phyloP scores from a whole-genome alignment of 2,329 filamentous ascomycete species.

The Aspergillus felis region DNA sequence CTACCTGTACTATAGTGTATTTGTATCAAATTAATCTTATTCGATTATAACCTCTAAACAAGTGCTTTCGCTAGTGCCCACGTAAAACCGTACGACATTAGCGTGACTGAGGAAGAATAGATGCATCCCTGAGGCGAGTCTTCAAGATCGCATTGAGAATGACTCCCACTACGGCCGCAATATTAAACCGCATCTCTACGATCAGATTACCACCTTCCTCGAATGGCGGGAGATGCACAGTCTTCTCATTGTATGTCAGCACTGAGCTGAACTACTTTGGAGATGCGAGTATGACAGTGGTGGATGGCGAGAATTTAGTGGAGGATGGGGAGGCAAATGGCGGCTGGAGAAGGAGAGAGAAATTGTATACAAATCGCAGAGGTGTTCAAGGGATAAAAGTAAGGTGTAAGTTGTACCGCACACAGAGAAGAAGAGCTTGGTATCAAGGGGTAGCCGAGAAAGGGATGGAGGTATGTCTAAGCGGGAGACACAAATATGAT shows the following conservation, averaged over 20 bases:
- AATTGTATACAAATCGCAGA: not conserved
- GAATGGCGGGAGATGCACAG: slow-evolving; percentile 47
- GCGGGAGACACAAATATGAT: no score
- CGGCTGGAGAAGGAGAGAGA: slow-evolving; percentile 10
- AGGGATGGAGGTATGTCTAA: not conserved
- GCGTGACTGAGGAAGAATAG: no score
- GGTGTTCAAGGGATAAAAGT: not conserved
- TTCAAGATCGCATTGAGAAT: slow-evolving; percentile 19
- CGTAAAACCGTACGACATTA: no score
- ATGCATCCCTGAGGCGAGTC: no score
- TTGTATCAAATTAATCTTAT: not conserved
- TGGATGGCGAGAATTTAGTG: slow-evolving; percentile 39
- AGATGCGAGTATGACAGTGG: slow-evolving; percentile 41
- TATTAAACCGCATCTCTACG: slow-evolving; percentile 28
- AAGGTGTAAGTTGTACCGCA: no score
- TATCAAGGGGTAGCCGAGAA: not conserved
- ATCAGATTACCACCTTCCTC: slow-evolving; percentile 26
- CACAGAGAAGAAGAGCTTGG: no score
- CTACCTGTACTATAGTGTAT: not conserved
- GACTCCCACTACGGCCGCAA: slow-evolving; percentile 27
- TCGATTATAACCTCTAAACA: not conserved
- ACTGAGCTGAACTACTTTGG: slow-evolving; percentile 57
- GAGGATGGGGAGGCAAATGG: slow-evolving; percentile 20
- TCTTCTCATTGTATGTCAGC: slow-evolving; percentile 33
- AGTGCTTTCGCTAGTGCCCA: not conserved